Evolutionary conservation across 129 eudicot species (phyloP), one percentile per base, ranked within the genome.

Genomic region (Tagetes patula): DNA sequence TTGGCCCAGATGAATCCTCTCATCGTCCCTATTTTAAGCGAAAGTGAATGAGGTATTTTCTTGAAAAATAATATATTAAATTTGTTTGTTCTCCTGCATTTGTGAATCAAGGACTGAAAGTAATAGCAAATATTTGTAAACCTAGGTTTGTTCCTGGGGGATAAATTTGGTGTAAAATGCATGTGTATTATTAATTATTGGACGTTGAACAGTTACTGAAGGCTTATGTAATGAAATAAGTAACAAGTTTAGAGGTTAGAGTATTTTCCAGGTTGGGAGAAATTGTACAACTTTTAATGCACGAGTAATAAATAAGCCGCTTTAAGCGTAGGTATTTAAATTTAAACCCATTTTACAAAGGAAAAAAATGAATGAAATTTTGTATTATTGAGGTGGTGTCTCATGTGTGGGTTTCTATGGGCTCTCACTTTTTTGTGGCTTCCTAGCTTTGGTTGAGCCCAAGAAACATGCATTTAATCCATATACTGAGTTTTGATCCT

Each of bases 1-100:
- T 73, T 85, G 72, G 86, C 85, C 49, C 86, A 85, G 79, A 80
- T 84, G 88, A 84, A 84, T 61, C 88, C 88, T 9, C 88, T 84
- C 71, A 81, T 84, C 13, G 88, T 84, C 62, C 88, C 88, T 5
- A 81, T 84, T 59, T 74, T 84, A 64, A 84, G 82, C 36, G 89
- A 81, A 78, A 75, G 65, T 69, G 85, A 81, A 64, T 85, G 73
- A 85, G 74, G 63, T 70, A n/a, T 75, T 38, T 65, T 14, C 27
- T 53, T 62, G 43, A 65, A 67, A 65, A 65, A 60, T 59, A 70
- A 60, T 43, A 46, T 67, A 55, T 68, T 68, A 34, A 36, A 55
- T 48, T 8, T 46, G 27, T 69, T 46, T 77, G 53, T 27, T 77
- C 50, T 58, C 11, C 69, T 56, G 69, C 65, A 47, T 77, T 6